These are phyloP conservation scores for Ophiostoma piceae DNA, from an alignment of 2,329 filamentous ascomycete species.

Conservation along the genomic window DNA sequence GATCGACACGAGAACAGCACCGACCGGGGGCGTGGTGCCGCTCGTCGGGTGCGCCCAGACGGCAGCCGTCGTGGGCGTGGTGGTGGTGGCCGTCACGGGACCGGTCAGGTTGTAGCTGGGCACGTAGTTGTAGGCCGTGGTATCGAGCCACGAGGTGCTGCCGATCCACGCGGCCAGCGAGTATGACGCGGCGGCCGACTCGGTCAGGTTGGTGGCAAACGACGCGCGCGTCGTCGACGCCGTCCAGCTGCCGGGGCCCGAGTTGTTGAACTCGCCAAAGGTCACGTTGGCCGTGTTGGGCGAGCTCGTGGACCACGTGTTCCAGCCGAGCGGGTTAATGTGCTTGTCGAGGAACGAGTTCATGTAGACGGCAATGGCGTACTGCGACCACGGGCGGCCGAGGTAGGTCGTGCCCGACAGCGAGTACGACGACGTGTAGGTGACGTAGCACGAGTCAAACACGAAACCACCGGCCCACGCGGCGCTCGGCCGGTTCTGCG, in stretches of 20 bases:
- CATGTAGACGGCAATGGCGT: conserved; percentile 41
- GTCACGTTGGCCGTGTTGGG: conserved; percentile 35
- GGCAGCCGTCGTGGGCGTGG: neutral
- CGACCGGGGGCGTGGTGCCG: neutral
- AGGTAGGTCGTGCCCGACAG: conserved; percentile 40
- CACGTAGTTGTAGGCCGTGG: neutral
- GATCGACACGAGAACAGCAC: conserved; percentile 8
- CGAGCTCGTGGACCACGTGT: conserved; percentile 34
- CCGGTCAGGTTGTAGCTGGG: neutral
- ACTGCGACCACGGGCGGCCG: conserved; percentile 45
- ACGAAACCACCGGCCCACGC: conserved; percentile 30
- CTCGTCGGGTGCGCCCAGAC: conserved; percentile 1
- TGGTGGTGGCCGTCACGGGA: neutral
- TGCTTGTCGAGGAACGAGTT: conserved; percentile 48
- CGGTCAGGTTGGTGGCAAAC: conserved; percentile 38
- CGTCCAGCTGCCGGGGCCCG: conserved; percentile 43
- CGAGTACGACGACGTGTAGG: conserved; percentile 43
- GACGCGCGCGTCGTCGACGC: conserved; percentile 30
- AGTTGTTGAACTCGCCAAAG: conserved; percentile 53
- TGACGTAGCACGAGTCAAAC: conserved; percentile 40
- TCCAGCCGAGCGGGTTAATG: conserved; percentile 57
- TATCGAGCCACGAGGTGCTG: neutral
- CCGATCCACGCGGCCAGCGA: neutral
- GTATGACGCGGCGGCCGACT: conserved; percentile 31
- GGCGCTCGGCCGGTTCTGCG: conserved; percentile 32